Evolutionary conservation across 139 green algal genomes (phyloP).

Genomic region (Chlamydomonas incerta): DNA sequence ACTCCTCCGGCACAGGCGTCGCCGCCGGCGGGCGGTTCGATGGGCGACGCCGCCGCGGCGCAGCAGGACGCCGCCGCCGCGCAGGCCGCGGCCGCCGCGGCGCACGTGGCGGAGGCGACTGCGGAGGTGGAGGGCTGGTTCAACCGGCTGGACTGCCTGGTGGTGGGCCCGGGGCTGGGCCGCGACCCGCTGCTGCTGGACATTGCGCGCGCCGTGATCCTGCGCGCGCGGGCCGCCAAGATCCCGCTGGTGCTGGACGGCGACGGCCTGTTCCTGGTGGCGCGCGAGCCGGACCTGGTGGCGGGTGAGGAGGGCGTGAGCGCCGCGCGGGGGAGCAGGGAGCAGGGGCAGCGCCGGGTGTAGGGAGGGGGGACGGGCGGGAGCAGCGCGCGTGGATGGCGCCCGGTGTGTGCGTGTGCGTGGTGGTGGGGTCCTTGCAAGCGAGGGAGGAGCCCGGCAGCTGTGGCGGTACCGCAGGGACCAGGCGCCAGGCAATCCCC

Average conservation of each 20-base stretch:
- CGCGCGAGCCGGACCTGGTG: constrained; percentile 55
- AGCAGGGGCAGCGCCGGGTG: too few species aligned
- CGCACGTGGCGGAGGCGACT: constrained; percentile 37
- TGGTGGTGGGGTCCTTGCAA: too few species aligned
- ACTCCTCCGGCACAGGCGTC: not conserved
- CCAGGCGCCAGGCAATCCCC: too few species aligned
- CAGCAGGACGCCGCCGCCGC: not conserved
- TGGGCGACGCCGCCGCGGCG: not conserved
- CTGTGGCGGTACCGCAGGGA: too few species aligned
- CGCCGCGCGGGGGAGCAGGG: too few species aligned
- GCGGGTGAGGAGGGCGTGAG: constrained; percentile 33
- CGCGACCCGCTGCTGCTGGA: constrained; percentile 62
- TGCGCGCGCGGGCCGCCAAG: constrained; percentile 14
- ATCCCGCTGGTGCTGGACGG: constrained; percentile 64
- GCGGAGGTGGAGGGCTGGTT: constrained; percentile 73
- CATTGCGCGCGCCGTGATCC: constrained; percentile 23
- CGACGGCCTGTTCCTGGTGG: constrained; percentile 56
- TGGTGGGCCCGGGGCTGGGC: constrained; percentile 87
- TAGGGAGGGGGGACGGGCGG: too few species aligned
- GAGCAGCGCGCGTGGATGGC: too few species aligned
- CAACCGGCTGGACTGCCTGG: constrained; percentile 73
- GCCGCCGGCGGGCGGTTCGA: not conserved
- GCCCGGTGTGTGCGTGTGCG: too few species aligned
- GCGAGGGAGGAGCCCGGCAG: too few species aligned
- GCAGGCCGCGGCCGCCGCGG: constrained; percentile 10